Conservation (phyloP, 2,329 filamentous ascomycete genomes). For the Samsoniella hepiali region DNA sequence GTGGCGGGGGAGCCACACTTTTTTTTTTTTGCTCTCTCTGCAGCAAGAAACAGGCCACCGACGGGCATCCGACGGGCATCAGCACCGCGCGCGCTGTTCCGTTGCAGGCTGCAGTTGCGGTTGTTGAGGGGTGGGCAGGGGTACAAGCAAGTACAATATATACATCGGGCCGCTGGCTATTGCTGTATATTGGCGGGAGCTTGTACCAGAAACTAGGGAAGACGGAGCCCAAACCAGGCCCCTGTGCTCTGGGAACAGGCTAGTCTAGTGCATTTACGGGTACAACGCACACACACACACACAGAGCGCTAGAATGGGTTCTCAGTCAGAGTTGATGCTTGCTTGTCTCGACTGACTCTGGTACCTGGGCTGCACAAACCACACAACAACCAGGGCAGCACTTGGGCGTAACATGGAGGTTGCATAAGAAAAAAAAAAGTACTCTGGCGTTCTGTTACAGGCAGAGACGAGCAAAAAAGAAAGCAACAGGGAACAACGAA, state of each 20-base stretch:
- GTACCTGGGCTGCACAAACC: background rate
- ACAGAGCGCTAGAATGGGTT: background rate
- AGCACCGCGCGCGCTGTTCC: background rate
- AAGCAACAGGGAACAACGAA: background rate
- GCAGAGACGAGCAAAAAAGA: background rate
- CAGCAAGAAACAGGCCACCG: background rate
- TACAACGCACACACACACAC: too few species aligned
- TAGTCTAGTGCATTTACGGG: too few species aligned
- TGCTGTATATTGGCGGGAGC: background rate
- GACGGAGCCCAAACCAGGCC: too few species aligned
- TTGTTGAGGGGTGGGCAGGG: background rate
- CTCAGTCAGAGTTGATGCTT: background rate
- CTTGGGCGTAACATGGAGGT: background rate
- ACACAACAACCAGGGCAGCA: background rate
- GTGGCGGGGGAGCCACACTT: background rate
- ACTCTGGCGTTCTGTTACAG: background rate
- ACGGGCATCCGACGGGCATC: slow-evolving; percentile 4
- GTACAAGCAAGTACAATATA: background rate
- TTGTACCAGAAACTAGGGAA: background rate
- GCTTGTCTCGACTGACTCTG: background rate
- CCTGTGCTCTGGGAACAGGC: too few species aligned
- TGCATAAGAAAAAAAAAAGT: background rate
- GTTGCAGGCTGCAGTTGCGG: background rate
- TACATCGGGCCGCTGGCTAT: background rate
- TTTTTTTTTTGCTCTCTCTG: background rate